phyloP scores from a whole-genome alignment of 179 eudicot species.

The Vitellaria paradoxa region DNA sequence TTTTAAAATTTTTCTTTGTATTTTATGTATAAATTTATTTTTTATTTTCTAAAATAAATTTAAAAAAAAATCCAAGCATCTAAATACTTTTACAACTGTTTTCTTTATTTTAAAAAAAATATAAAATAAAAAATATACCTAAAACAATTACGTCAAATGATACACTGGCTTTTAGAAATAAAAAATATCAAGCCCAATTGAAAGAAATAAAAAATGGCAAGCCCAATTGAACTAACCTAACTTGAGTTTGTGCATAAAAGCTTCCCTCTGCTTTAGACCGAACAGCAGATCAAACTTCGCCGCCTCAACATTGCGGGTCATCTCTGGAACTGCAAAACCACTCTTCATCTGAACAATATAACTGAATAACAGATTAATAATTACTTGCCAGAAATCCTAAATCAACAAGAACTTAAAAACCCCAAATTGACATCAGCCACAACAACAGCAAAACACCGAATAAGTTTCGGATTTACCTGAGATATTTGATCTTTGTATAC shows the following conservation, averaged over 20 bases:
- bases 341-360: constrained; percentile 38
- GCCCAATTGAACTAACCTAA: constrained; percentile 36
- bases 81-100: too few relatives aligned
- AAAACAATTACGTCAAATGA: too few relatives aligned
- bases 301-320: constrained; percentile 31
- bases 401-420: too few relatives aligned
- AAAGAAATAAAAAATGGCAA: neutral
- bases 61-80: too few relatives aligned
- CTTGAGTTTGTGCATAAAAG: constrained; percentile 34
- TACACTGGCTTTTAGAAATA: too few relatives aligned
- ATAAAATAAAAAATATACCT: too few relatives aligned
- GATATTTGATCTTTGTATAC: constrained; percentile 27
- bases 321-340: constrained; percentile 20
- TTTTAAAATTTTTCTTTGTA: too few relatives aligned
- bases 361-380: too few relatives aligned
- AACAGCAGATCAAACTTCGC: constrained; percentile 30
- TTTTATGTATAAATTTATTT: too few relatives aligned
- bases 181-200: too few relatives aligned
- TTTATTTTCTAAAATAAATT: too few relatives aligned
- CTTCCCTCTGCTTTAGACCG: constrained; percentile 39
- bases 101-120: too few relatives aligned
- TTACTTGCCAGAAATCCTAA: neutral
- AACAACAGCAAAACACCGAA: neutral
- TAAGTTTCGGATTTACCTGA: constrained; percentile 30
- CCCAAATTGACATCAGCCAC: neutral